phyloP scores from a whole-genome alignment of 768 basidiomycete species.

The Jaapia argillacea region DNA sequence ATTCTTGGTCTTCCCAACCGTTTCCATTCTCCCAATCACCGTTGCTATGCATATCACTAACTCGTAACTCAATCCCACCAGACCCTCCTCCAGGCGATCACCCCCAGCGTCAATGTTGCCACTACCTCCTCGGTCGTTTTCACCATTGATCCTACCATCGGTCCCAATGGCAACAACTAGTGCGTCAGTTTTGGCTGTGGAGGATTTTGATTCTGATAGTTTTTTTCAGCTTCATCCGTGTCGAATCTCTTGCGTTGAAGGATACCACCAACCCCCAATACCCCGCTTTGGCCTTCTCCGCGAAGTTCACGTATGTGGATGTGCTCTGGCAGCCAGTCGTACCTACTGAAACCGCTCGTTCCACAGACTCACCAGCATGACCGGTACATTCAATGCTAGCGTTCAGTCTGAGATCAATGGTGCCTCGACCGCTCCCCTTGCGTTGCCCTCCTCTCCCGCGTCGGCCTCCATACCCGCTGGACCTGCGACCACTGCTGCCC shows the following conservation, averaged over 20 bases:
- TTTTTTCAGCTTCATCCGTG: conserved; percentile 59
- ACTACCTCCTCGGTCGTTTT: conserved; percentile 34
- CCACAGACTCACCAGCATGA: conserved; percentile 56
- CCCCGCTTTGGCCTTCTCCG: conserved; percentile 64
- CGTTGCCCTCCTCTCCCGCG: conserved; percentile 15
- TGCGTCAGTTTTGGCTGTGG: conserved; percentile 18
- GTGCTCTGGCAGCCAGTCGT: not conserved
- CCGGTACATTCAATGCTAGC: conserved; percentile 50
- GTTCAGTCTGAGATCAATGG: conserved; percentile 52
- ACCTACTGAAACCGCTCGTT: not conserved
- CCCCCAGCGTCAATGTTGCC: conserved; percentile 40
- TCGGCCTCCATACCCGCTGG: conserved; percentile 1
- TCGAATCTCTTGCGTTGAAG: conserved; percentile 48
- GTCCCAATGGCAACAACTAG: conserved; percentile 49
- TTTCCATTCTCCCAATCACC: too few relatives aligned
- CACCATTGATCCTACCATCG: conserved; percentile 39
- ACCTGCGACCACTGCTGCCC: conserved; percentile 2
- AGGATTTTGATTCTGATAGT: not conserved
- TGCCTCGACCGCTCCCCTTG: conserved; percentile 44
- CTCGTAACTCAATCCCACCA: too few relatives aligned
- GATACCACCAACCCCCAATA: conserved; percentile 42
- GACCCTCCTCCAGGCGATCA: conserved; percentile 50
- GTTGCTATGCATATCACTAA: too few relatives aligned
- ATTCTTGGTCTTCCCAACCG: not conserved
- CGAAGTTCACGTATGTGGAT: conserved; percentile 58